Conservation (phyloP, 768 basidiomycete genomes). For the Coprinopsis sp. region DNA sequence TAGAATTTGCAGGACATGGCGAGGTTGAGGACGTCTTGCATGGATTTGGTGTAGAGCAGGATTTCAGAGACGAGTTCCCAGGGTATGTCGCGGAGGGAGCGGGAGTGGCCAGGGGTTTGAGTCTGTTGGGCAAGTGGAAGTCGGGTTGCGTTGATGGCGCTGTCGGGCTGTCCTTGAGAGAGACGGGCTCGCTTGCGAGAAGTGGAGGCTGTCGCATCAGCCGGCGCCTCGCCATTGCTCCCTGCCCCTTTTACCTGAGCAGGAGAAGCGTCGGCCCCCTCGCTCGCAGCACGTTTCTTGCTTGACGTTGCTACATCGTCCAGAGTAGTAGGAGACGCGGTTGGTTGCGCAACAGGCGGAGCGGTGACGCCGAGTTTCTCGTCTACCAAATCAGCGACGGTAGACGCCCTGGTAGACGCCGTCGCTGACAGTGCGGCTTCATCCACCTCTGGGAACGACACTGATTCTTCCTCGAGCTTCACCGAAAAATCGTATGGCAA, state of each 20-base stretch:
- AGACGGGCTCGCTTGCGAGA: neutral
- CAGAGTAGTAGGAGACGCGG: too few relatives aligned
- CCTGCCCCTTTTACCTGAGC: neutral
- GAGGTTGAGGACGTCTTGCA: conserved; percentile 54
- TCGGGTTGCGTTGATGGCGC: neutral
- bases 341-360: too few relatives aligned
- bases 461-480: too few relatives aligned
- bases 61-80: conserved; percentile 64
- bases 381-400: too few relatives aligned
- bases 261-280: neutral
- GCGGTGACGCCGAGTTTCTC: too few relatives aligned
- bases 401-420: too few relatives aligned
- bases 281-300: too few relatives aligned
- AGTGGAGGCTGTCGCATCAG: neutral
- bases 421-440: too few relatives aligned
- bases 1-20: conserved; percentile 55
- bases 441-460: too few relatives aligned
- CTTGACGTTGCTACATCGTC: too few relatives aligned
- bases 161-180: neutral
- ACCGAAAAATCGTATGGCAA: too few relatives aligned
- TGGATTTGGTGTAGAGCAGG: conserved; percentile 46
- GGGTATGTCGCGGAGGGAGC: conserved; percentile 32
- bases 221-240: neutral
- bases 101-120: neutral
- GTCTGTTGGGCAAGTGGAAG: neutral